Evolutionary conservation across 2,329 filamentous ascomycete species (phyloP), one percentile per base, ranked within the genome.

Genomic region (Diaporthe citri): DNA sequence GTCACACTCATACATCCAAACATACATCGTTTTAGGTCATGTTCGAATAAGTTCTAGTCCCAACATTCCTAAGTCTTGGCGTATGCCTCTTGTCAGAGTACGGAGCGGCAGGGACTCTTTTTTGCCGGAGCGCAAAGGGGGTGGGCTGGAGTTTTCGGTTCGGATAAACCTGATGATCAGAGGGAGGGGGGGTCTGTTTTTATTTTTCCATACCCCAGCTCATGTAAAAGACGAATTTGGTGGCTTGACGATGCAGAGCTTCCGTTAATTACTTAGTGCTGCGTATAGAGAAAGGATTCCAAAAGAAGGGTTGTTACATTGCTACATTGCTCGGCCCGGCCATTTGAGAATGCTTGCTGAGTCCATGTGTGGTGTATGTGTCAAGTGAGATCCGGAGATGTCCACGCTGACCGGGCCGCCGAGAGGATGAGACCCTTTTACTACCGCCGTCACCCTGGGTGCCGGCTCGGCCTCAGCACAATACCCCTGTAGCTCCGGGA

Each of bases 221-320:
- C 46, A 69, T 69, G 64, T 69, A 69, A 69, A 52, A 69, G 48
- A 69, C 64, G 64, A 55, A 7, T 55, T 69, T 69, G 64, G 64
- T 55, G 64, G 48, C 64, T 69, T 69, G 64, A 52, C 43, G 62
- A 67, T 55, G 64, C 64, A 55, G 46, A 69, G 64, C 64, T 69
- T 69, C 48, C 64, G n/a, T 69, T 55, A 69, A 55, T 69, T 69
- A 69, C 34, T 69, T 41, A 55, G 31, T 69, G 46, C 31, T 55
- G 46, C 64, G 64, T 41, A 55, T 69, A 69, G 64, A 69, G 34
- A 55, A 39, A 39, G 34, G 48, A 41, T 39, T 31, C 13, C 39
- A 55, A 69, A 69, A 69, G 64, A 69, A 39, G 10, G 43, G 13
- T 55, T 55, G 46, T 39, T 28, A 10, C 10, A 41, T 41, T 69